Evolutionary conservation across 2,329 filamentous ascomycete genomes (phyloP), one percentile per base, ranked within the genome.

Genomic region (Pochonia chlamydosporia): DNA sequence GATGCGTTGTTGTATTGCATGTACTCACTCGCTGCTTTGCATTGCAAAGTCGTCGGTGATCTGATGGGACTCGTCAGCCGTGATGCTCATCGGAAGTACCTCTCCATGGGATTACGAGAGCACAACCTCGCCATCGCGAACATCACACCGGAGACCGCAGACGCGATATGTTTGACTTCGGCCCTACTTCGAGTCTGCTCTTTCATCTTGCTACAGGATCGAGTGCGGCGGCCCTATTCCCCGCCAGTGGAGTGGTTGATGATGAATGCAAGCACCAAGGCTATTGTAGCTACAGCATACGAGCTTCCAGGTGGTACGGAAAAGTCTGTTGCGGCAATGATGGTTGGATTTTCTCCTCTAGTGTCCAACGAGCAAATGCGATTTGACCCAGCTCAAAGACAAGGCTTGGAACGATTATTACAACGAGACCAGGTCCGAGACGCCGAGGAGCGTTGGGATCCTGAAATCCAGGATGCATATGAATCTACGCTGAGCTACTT

Each of bases 201-300:
- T 16, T 55, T 55, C 43, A 52, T 52, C 16, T 33, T 49, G 43
- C 44, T 55, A 41, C 52, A 49, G 24, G 49, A 51, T 26, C 50
- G 53, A 5, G 18, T 10, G 10, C 46, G 48, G 5, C 20, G 43
- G 21, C 53, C 53, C 3, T 55, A 55, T 10, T 30, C 28, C 11
- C 53, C 53, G 23, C 53, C 52, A 4, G 43, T 52, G 1, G 53
- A 55, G 21, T 55, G 53, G 53, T 36, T 55, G 13, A 44, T 52
- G 43, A 54, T 51, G 28, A 54, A 51, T 9, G 52, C 50, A 13
- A 54, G 50, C 40, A 49, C 50, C 6, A 37, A 40, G 35, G 50
- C 45, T 8, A 39, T 55, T 11, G 41, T 51, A 10, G 16, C 13
- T 23, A 44, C 49, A 11, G 47, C 53, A 4, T 44, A 37, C 33